These are phyloP conservation scores for Phaffia tasmanica DNA, from an alignment of 768 basidiomycete species.

Conservation along the genomic window DNA sequence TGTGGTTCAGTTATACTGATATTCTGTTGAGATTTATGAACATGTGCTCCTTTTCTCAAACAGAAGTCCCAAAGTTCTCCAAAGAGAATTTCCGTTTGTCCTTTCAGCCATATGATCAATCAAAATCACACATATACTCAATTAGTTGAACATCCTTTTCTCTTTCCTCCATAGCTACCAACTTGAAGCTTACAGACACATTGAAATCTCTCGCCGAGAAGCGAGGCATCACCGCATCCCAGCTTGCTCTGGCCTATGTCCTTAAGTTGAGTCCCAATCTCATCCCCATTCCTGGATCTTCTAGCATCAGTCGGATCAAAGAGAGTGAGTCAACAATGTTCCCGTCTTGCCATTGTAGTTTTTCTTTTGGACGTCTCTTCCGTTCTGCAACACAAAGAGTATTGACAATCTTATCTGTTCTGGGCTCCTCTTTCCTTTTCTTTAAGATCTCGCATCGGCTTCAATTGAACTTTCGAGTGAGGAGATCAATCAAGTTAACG, in stretches of 20 bases:
- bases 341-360: background rate
- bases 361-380: background rate
- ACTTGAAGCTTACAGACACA: slow-evolving; percentile 27
- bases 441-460: no score
- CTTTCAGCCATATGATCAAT: no score
- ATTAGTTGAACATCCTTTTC: background rate
- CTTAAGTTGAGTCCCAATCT: slow-evolving; percentile 45
- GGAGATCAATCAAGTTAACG: slow-evolving; percentile 13
- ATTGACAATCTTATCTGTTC: background rate
- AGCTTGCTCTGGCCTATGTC: slow-evolving; percentile 47
- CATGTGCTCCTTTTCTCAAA: slow-evolving; percentile 8
- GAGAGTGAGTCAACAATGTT: background rate
- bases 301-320: background rate
- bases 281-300: slow-evolving; percentile 43
- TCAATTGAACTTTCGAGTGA: background rate
- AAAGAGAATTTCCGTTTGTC: slow-evolving; percentile 13
- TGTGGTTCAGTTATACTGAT: slow-evolving; percentile 1
- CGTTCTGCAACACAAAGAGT: background rate
- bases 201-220: slow-evolving; percentile 39
- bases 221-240: slow-evolving; percentile 44
- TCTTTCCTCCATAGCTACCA: slow-evolving; percentile 21
- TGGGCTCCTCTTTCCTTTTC: background rate
- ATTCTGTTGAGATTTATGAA: no score
- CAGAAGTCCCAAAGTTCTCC: slow-evolving; percentile 13
- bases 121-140: background rate